Conservation (phyloP, 1,284 basidiomycete genomes). For the Trametes hirsuta region DNA sequence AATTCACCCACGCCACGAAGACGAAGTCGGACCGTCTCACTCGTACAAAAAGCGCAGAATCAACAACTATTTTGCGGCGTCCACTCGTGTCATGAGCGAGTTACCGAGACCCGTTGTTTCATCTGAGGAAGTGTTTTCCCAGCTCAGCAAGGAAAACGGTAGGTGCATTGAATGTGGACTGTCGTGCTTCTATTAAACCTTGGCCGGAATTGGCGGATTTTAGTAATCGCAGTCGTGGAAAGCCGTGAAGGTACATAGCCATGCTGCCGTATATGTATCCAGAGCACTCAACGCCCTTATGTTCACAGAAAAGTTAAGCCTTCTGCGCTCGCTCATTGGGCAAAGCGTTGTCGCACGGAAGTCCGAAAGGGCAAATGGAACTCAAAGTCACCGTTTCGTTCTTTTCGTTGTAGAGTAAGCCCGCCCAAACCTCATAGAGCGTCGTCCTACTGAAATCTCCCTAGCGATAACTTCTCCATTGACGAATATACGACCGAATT, state of each 20-base stretch:
- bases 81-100: neutral
- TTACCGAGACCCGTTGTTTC: neutral
- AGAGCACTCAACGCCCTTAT: neutral
- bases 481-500: conserved; percentile 15
- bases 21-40: neutral
- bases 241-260: conserved; percentile 10
- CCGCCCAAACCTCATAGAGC: neutral
- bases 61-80: neutral
- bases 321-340: conserved; percentile 10
- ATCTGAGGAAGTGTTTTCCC: neutral
- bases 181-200: neutral
- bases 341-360: conserved; percentile 16
- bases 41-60: conserved; percentile 10
- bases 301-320: conserved; percentile 13
- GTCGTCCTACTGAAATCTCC: neutral
- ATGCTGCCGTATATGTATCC: neutral
- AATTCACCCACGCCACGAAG: neutral
- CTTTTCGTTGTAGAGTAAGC: conserved; percentile 27
- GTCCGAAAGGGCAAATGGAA: conserved; percentile 1
- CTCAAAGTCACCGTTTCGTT: conserved; percentile 16
- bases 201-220: neutral
- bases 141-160: conserved; percentile 1
- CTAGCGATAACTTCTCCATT: conserved; percentile 22
- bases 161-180: neutral
- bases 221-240: conserved; percentile 18